Conservation (phyloP, 768 basidiomycete species). For the Amyloporia xantha region DNA sequence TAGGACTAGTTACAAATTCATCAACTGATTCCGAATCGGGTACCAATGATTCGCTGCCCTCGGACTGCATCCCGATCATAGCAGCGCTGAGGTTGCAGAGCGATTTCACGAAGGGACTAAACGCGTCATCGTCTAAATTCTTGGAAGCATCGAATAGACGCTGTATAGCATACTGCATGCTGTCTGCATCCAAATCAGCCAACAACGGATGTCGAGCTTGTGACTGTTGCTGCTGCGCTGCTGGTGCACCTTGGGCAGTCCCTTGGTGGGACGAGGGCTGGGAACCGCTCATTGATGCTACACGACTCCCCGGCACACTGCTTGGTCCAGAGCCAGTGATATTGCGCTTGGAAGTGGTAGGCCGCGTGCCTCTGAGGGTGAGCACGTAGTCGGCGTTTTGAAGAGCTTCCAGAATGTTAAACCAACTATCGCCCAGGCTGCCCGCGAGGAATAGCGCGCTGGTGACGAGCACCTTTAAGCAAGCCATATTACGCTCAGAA, state of each 20-base stretch:
- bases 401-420: constrained; percentile 79
- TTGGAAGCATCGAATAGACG: constrained; percentile 82
- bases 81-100: constrained; percentile 83
- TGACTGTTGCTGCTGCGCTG: constrained; percentile 19
- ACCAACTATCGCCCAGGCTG: constrained; percentile 88
- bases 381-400: constrained; percentile 96
- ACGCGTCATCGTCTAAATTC: constrained; percentile 77
- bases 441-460: constrained; percentile 79
- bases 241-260: constrained; percentile 8
- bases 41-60: constrained; percentile 22
- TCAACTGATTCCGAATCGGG: constrained; percentile 34
- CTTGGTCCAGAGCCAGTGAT: constrained; percentile 26
- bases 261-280: not conserved
- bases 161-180: constrained; percentile 67
- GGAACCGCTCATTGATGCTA: constrained; percentile 18
- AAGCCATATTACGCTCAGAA: constrained; percentile 86
- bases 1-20: constrained; percentile 26
- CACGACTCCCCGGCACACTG: constrained; percentile 29
- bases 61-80: constrained; percentile 87
- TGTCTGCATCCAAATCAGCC: constrained; percentile 69
- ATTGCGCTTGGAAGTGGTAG: constrained; percentile 12
- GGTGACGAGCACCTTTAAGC: constrained; percentile 74
- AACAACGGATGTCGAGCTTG: constrained; percentile 52
- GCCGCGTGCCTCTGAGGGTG: constrained; percentile 44
- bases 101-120: constrained; percentile 68